Evolutionary conservation across 202 grass and related monocot species (phyloP), one percentile per base, ranked within the genome.

Genomic region (Thinopyrum obtusiflorum): DNA sequence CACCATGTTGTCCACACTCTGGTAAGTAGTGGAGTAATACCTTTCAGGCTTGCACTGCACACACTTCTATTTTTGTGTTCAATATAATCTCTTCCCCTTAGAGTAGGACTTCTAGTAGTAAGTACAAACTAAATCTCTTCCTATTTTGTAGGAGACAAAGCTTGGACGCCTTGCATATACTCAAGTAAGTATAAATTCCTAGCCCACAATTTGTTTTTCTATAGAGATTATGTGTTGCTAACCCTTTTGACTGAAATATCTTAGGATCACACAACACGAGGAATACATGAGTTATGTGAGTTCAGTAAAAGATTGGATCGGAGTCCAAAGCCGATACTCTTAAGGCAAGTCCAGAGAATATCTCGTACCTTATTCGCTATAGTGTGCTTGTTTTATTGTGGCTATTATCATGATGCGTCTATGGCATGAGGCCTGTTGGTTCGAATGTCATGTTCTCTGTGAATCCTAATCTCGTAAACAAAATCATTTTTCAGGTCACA

Each of bases 1-100:
- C 95, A 97, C 87, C 92, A 84, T 82, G 92, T 93, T 69, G 92
- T 95, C 63, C 92, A 89, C 77, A 94, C 49, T 87, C 89, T 97
- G 91, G 95, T 97, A 84, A 80, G 47, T 18, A 53, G 47, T 18
- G 15, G 47, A 17, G 47, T 53, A 53, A 15, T 53, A 53, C 14
- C 37, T 40, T 86, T 44, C 75, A 84, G 20, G 18, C 66, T 36
- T 37, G n/a, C n/a, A 40, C 68, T 64, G 20, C n/a, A 26, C 57
- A 67, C 62, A 68, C 71, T 63, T 68, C 21, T 36, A 51, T 47
- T 9, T 60, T 59, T 83, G 68, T 85, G 32, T 79, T 61, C 61
- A 25, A 46, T 46, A 46, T 11, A 46, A 46, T 11, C 42, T 35
- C 33, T 35, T 35, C 33, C 33, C 33, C 33, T 35, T 35, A 35